Percentiles rank a stretch among this genome's conserved stretches.
These are phyloP conservation scores for Astrothelium macrocarpum DNA, from an alignment of 495 filamentous ascomycete genomes.

Conservation along the genomic window DNA sequence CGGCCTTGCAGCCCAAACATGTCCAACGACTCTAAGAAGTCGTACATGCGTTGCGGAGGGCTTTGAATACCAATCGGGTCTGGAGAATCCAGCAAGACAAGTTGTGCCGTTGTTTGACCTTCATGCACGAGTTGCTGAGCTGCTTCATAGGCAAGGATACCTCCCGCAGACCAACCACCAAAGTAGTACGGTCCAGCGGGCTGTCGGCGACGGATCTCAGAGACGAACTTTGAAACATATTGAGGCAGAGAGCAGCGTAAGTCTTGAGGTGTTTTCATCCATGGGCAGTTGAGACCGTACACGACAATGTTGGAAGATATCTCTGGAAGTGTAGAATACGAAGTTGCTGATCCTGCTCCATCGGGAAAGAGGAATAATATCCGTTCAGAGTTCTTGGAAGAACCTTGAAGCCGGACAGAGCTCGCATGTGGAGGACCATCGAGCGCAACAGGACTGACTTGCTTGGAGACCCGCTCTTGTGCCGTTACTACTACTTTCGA, in stretches of 20 bases:
- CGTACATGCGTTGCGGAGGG: conserved; percentile 27
- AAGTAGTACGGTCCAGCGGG: conserved; percentile 58
- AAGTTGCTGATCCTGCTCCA: conserved; percentile 42
- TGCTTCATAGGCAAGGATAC: conserved; percentile 36
- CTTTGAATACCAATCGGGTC: conserved; percentile 24
- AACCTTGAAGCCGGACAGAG: conserved; percentile 45
- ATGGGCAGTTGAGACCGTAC: conserved; percentile 33
- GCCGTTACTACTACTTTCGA: background rate
- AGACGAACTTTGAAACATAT: conserved; percentile 45
- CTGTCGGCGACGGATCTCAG: conserved; percentile 54
- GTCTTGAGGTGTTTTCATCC: conserved; percentile 44
- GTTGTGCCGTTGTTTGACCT: conserved; percentile 19
- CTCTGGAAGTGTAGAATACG: conserved; percentile 19
- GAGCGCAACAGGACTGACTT: background rate
- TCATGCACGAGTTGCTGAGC: conserved; percentile 29
- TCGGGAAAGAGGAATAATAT: conserved; percentile 44
- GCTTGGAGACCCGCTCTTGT: background rate
- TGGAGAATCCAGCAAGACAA: conserved; percentile 24
- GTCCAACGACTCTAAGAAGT: conserved; percentile 36
- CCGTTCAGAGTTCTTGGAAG: conserved; percentile 35
- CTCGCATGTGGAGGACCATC: conserved; percentile 32
- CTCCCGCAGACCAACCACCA: conserved; percentile 47
- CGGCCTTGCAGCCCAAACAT: conserved; percentile 37
- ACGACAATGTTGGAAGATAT: conserved; percentile 13
- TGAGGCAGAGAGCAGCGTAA: conserved; percentile 41